Base-by-base conservation (phyloP, 2,329 filamentous ascomycete genomes). In the Trichophyton rubrum region DNA sequence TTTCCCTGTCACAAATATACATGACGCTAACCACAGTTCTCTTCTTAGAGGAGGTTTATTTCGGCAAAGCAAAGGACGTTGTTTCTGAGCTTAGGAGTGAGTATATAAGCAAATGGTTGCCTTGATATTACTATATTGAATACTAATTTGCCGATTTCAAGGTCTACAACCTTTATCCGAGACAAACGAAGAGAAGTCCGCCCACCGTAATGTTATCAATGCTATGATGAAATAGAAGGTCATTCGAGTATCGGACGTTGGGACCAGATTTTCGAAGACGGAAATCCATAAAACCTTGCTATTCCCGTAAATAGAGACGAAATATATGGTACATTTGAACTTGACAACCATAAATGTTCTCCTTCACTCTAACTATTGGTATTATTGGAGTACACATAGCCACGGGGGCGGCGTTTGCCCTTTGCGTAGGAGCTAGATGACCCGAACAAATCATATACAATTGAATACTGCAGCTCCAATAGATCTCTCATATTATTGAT, bases 11-110 rank as follows among this genome's bases (percentile, higher is more conserved):
- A 13, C 13, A n/a, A 13, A 15, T 9, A n/a, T 64, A 69, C 66
- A 30, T 6, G 27, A 30, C 7, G 64, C 68, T 59, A 6, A 58
- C 56, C 58, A 15, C 17, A 40, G 22, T 33, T 53, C 17, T 53
- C 58, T 33, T 40, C 62, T 33, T 67, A 81, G 79, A 99, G 80
- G 93, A 99, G 77, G 93, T 99, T 57, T 99, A 99, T 78, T 99
- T 99, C 76, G 93, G 93, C 72, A 99, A 99, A 80, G 92, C 93
- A 60, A 96, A 95, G 82, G 93, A 99, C 75, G 90, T 99, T 2
- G 92, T 99, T 2, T 93, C 92, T 60, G 92, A 99, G 73, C 77
- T 99, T 75, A 83, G 93, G 73, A 97, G 91, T 81, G 77, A 74
- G 78, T 70, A 61, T 41, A 15, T 38, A 30, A 58, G 9, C 27